Percentiles rank a stretch among this genome's conserved stretches.
phyloP scores from a whole-genome alignment of 73 alveolate genomes.

The Tetrahymena malaccensis region DNA sequence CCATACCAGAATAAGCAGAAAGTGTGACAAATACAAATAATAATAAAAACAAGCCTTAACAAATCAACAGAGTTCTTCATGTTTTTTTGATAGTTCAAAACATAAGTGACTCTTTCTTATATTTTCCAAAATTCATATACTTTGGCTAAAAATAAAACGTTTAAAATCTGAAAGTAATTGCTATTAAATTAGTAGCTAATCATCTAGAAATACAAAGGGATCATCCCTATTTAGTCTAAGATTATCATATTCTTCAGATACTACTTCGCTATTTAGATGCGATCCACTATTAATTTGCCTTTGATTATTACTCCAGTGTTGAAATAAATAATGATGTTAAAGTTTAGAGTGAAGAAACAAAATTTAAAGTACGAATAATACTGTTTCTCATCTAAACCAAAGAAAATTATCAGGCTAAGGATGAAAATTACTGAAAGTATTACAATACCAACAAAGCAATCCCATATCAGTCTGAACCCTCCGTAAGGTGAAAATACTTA shows the following conservation, averaged over 20 bases:
- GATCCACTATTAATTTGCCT: background rate
- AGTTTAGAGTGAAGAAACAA: background rate
- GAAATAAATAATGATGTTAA: background rate
- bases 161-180: background rate
- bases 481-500: background rate
- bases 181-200: background rate
- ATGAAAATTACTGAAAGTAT: background rate
- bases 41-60: background rate
- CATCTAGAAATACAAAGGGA: background rate
- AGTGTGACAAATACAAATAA: background rate
- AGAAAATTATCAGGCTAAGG: background rate
- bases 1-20: background rate
- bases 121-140: background rate
- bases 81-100: background rate
- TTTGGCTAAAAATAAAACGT: background rate
- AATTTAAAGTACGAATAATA: background rate
- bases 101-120: background rate
- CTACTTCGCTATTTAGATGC: background rate
- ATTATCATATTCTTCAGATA: background rate
- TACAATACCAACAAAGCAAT: background rate
- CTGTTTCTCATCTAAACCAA: background rate
- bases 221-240: background rate
- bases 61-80: background rate
- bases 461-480: background rate
- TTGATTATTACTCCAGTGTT: background rate